Base-by-base conservation (phyloP, 2,329 filamentous ascomycete genomes). In the Periconia digitata region DNA sequence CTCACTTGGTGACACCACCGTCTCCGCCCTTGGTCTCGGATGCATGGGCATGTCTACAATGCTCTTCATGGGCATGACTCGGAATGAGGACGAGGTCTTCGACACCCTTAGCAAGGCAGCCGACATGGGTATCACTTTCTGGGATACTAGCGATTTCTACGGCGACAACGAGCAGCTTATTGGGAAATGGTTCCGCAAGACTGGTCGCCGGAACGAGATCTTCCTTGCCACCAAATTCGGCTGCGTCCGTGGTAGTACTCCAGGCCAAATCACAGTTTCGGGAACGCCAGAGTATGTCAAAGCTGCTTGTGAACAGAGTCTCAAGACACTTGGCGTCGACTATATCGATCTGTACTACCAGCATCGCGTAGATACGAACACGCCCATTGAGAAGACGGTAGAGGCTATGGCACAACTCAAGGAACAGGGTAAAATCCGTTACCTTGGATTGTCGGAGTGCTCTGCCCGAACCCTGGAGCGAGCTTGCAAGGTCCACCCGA, bases 381-480 rank as follows among this genome's bases (percentile, higher is more conserved):
- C 71, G 7, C 73, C 73, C 7, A 61, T 76, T 37, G 72, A 75
- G 56, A 63, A 69, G 56, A 82, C 78, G 0, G 65, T 81, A 15
- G 58, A 69, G 34, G 75, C 68, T 8, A 67, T 82, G 69, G 74
- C 20, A 3, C 71, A 55, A 36, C 18, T 58, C 24, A 44, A 51
- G 20, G 43, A 40, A 29, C 17, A 38, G 29, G 38, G 27, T 3
- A 32, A 80, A 46, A 74, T 79, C 77, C 12, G 44, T 8, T 43
- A 51, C 24, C 21, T 51, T 2, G 77, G 77, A 7, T 65, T 79
- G 3, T 72, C 62, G n/a, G 74, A 76, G 35, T 67, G 70, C 40
- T 70, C 66, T 6, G 59, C 73, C 2, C 53, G 53, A 0, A 76
- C 75, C 0, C 62, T 79, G 2, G 73, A 76, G 6, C 74, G 76